Base-by-base conservation (phyloP, 257 asterid species). In the Craterostigma plantagineum region DNA sequence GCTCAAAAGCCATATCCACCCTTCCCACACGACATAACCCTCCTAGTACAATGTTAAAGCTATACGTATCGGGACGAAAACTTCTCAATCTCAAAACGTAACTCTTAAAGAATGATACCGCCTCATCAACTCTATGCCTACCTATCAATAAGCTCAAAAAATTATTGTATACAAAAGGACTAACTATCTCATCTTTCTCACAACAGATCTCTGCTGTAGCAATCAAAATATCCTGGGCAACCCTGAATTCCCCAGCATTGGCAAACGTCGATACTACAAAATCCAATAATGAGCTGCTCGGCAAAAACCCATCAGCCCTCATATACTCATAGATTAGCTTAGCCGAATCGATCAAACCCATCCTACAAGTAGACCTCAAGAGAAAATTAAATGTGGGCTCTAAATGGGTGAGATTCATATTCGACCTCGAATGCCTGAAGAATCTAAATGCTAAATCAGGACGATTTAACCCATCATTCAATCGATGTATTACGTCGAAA, bases 401-500 rank as follows among this genome's bases (percentile, higher is more conserved):
- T 7, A 62, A 66, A 52, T 82, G 92, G 33, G 54, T 7, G 16
- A 83, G 60, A 55, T 71, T 72, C 64, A 82, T 65, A 59, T 58
- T 59, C 1, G 62, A 52, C 72, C 92, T 63, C n/a, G 93, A 69
- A 60, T 45, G 63, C 18, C 68, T 64, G 43, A 81, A 82, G 57
- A 87, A 82, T 7, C 48, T 59, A 68, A 82, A 87, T 12, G 95
- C 95, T 48, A 79, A 73, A 47, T 33, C 58, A 10, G 95, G 84
- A 16, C 63, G 48, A 36, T 64, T 59, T 49, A 71, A 61, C 43
- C 55, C 54, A 47, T 35, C 63, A 49, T 39, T 68, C 37, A 86
- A 34, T 49, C 72, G 81, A 39, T 62, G 66, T 59, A 83, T 71
- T n/a, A 82, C 92, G 40, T 55, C 56, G 49, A 62, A 71, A 69